Evolutionary conservation across 2,329 filamentous ascomycete genomes (phyloP).

Genomic region (Cladosporium cucumerinum): DNA sequence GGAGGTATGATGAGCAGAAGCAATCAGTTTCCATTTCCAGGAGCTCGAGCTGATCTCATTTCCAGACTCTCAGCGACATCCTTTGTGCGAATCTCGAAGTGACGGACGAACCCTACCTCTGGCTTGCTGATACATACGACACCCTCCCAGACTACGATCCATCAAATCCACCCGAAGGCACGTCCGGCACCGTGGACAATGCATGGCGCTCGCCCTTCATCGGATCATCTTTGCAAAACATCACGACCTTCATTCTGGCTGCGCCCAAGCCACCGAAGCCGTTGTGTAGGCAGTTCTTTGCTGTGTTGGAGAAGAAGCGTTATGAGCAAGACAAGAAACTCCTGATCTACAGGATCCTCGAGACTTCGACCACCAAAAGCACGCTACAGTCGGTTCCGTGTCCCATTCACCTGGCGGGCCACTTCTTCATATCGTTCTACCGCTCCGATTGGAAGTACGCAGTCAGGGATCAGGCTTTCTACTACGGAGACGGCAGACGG

Average conservation of each 20-base stretch:
- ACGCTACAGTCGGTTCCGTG: neutral
- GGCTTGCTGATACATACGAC: neutral
- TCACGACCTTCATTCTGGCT: neutral
- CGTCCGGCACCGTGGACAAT: neutral
- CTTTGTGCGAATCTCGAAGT: neutral
- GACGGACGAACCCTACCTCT: neutral
- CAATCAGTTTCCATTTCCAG: neutral
- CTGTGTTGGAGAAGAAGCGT: neutral
- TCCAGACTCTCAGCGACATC: neutral
- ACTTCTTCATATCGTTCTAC: neutral
- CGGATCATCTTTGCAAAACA: neutral
- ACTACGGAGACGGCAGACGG: neutral
- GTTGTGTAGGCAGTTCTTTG: neutral
- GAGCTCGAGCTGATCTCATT: neutral
- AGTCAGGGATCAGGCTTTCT: neutral
- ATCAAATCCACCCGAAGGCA: neutral
- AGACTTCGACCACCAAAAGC: no score
- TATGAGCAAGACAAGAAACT: neutral
- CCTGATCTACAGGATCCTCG: neutral
- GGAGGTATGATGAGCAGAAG: neutral
- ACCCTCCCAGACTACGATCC: neutral
- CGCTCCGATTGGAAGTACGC: neutral
- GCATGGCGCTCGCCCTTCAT: neutral
- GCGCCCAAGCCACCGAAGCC: slow-evolving; percentile 4
- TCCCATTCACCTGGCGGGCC: neutral